These are phyloP conservation scores for Lasiodiplodia sp. DNA, from an alignment of 2,329 filamentous ascomycete genomes.

Conservation along the genomic window DNA sequence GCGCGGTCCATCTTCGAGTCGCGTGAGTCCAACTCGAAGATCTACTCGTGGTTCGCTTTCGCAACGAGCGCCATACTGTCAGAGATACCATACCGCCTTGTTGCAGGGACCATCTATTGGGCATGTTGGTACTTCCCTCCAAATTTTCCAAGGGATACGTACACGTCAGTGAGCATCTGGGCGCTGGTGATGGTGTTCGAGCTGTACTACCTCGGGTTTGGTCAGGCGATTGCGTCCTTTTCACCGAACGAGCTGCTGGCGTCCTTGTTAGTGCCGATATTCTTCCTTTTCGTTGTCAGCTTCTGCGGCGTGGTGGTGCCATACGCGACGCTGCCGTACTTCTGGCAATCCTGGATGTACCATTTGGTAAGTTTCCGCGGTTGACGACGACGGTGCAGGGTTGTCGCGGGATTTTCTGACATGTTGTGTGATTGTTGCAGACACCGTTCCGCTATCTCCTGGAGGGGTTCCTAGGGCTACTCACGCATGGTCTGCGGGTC, in stretches of 20 bases:
- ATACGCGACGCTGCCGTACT: constrained; percentile 65
- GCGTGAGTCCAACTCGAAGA: constrained; percentile 78
- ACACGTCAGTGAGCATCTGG: constrained; percentile 68
- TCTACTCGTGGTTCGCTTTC: constrained; percentile 79
- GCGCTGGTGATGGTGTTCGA: constrained; percentile 72
- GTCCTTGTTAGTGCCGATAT: constrained; percentile 70
- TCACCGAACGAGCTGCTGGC: constrained; percentile 72
- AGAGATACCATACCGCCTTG: constrained; percentile 73
- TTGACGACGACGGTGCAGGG: not conserved
- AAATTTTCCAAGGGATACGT: constrained; percentile 63
- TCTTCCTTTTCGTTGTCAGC: constrained; percentile 72
- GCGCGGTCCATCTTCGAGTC: constrained; percentile 73
- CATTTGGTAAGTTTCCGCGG: constrained; percentile 31
- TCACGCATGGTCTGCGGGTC: constrained; percentile 64
- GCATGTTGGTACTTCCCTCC: constrained; percentile 60
- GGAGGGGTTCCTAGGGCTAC: constrained; percentile 65
- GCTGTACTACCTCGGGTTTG: constrained; percentile 69
- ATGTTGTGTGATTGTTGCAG: constrained; percentile 59
- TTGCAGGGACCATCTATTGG: constrained; percentile 71
- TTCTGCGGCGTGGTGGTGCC: constrained; percentile 81
- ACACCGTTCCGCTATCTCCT: constrained; percentile 74
- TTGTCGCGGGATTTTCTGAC: constrained; percentile 46
- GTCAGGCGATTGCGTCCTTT: constrained; percentile 72
- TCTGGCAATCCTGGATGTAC: constrained; percentile 65
- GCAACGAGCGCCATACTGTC: constrained; percentile 69